phyloP scores from a whole-genome alignment of 2,329 filamentous ascomycete genomes.

The Aureobasidium vineae region DNA sequence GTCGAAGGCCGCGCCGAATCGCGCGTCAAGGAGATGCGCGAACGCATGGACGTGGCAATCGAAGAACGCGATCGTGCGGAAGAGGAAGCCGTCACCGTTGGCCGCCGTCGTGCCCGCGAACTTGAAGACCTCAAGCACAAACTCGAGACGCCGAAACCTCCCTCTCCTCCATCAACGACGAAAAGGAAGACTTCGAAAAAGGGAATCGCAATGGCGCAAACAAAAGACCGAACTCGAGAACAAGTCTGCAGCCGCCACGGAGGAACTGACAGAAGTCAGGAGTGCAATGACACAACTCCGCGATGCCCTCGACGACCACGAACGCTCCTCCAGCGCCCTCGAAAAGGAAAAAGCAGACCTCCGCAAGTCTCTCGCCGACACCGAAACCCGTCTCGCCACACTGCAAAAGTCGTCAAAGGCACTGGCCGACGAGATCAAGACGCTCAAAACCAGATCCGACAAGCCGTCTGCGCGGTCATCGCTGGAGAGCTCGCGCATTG shows the following conservation, averaged over 20 bases:
- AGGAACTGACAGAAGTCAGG: slow-evolving; percentile 73
- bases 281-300: slow-evolving; percentile 74
- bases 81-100: slow-evolving; percentile 78
- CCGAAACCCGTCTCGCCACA: slow-evolving; percentile 73
- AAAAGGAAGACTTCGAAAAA: slow-evolving; percentile 74
- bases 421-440: slow-evolving; percentile 59
- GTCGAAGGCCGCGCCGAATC: slow-evolving; percentile 78
- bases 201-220: slow-evolving; percentile 70
- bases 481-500: slow-evolving; percentile 54
- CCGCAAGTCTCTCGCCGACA: slow-evolving; percentile 73
- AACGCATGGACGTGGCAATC: slow-evolving; percentile 82
- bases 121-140: slow-evolving; percentile 79
- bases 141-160: slow-evolving; percentile 80
- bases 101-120: slow-evolving; percentile 74
- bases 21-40: slow-evolving; percentile 83
- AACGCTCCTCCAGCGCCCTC: slow-evolving; percentile 76
- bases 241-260: slow-evolving; percentile 63
- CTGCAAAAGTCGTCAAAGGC: slow-evolving; percentile 65
- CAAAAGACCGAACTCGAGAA: slow-evolving; percentile 74
- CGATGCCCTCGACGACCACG: slow-evolving; percentile 79
- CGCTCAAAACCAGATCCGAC: slow-evolving; percentile 43
- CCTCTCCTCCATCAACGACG: slow-evolving; percentile 66
- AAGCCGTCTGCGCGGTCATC: slow-evolving; percentile 58
- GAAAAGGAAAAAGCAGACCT: slow-evolving; percentile 80
- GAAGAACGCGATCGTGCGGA: slow-evolving; percentile 92